phyloP scores from a whole-genome alignment of 495 filamentous ascomycete species.

The Daldinia bambusicola region DNA sequence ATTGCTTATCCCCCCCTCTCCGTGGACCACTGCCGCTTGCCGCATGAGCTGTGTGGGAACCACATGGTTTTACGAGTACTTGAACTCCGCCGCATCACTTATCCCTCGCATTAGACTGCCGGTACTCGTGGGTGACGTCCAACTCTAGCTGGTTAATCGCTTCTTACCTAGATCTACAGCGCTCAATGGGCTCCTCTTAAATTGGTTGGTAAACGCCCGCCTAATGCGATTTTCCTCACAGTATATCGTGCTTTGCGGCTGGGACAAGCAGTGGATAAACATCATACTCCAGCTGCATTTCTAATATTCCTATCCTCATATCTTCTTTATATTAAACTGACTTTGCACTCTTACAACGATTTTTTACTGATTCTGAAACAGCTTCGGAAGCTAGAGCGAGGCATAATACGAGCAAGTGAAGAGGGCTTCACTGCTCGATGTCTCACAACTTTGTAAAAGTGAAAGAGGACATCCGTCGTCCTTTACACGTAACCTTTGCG shows the following conservation, averaged over 20 bases:
- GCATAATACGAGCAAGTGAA: slow-evolving; percentile 34
- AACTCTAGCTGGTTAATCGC: slow-evolving; percentile 20
- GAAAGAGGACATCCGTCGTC: slow-evolving; percentile 41
- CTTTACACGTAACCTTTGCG: slow-evolving; percentile 32
- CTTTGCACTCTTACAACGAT: slow-evolving; percentile 11
- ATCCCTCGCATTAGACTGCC: slow-evolving; percentile 38
- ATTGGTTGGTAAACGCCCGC: slow-evolving; percentile 35
- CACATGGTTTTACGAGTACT: slow-evolving; percentile 39
- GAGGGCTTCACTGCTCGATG: slow-evolving; percentile 36
- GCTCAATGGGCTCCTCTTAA: slow-evolving; percentile 22
- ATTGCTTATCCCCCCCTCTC: slow-evolving; percentile 15
- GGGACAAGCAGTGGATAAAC: slow-evolving; percentile 38
- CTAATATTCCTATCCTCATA: background rate
- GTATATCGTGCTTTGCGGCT: slow-evolving; percentile 42
- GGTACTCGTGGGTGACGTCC: slow-evolving; percentile 28
- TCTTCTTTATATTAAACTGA: slow-evolving; percentile 14
- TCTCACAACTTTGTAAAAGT: slow-evolving; percentile 41
- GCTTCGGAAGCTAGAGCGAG: slow-evolving; percentile 32
- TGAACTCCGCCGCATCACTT: slow-evolving; percentile 32
- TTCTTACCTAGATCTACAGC: slow-evolving; percentile 22
- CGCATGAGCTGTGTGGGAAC: slow-evolving; percentile 33
- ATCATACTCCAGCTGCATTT: slow-evolving; percentile 16
- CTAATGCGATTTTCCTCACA: slow-evolving; percentile 17
- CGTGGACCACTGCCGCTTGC: slow-evolving; percentile 39
- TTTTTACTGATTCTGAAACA: slow-evolving; percentile 36